Evolutionary conservation across 352 stramenopile species (phyloP).

Genomic region (Elongisporangium undulatum): DNA sequence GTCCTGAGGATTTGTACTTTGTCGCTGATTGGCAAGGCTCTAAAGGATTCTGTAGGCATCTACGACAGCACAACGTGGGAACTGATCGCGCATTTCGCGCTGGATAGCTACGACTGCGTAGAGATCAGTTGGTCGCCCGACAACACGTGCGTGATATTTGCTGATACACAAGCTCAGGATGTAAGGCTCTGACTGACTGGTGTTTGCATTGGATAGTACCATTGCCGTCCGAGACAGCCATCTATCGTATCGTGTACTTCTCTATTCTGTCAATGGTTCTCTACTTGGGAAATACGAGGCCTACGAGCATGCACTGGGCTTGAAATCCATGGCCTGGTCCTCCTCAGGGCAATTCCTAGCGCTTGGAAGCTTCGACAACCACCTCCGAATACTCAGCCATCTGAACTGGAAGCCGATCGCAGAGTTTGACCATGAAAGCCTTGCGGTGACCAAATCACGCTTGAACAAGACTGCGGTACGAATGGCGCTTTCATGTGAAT

Average conservation of each 20-base stretch:
- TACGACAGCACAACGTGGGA: constrained; percentile 79
- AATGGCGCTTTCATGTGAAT: neutral
- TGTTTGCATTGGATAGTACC: constrained; percentile 13
- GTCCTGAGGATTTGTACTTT: neutral
- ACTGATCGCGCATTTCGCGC: constrained; percentile 55
- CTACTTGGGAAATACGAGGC: constrained; percentile 74
- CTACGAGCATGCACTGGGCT: constrained; percentile 72
- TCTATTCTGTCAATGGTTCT: constrained; percentile 63
- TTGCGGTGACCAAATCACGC: constrained; percentile 38
- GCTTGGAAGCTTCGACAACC: constrained; percentile 73
- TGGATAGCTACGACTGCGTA: constrained; percentile 79
- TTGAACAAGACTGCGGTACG: constrained; percentile 43
- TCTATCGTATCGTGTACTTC: constrained; percentile 66
- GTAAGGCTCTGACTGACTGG: neutral
- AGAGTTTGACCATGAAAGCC: constrained; percentile 64
- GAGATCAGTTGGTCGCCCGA: constrained; percentile 69
- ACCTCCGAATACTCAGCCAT: constrained; percentile 70
- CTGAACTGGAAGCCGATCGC: constrained; percentile 74
- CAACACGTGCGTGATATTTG: constrained; percentile 39
- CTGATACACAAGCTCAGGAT: neutral
- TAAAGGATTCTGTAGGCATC: constrained; percentile 67
- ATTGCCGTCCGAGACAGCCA: constrained; percentile 70
- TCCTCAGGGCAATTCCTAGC: constrained; percentile 73
- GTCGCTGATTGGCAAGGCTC: neutral
- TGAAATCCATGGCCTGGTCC: constrained; percentile 77